Conservation (phyloP, 192 early-diverging fungal genomes). For the Allomyces javanicus region DNA sequence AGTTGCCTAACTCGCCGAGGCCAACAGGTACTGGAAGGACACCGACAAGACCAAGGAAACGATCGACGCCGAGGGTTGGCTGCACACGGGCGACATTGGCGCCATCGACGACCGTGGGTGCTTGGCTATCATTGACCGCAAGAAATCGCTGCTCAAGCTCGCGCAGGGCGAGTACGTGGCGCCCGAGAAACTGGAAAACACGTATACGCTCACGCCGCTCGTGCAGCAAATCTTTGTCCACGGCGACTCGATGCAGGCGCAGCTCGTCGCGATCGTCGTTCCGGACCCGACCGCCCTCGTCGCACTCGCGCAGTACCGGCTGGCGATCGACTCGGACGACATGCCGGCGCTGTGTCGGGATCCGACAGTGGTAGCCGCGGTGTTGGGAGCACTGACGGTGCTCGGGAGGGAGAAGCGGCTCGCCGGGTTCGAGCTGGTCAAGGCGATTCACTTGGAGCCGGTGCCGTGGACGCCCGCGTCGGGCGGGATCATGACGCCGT, state of each 20-base stretch:
- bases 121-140: slow-evolving; percentile 46
- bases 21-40: slow-evolving; percentile 11
- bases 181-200: slow-evolving; percentile 28
- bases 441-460: slow-evolving; percentile 10
- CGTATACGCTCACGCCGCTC: slow-evolving; percentile 6
- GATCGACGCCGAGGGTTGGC: slow-evolving; percentile 9
- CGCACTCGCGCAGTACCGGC: neutral
- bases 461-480: neutral
- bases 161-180: slow-evolving; percentile 25
- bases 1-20: neutral
- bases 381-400: neutral
- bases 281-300: slow-evolving; percentile 2
- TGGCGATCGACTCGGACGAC: neutral
- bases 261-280: slow-evolving; percentile 19
- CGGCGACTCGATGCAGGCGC: slow-evolving; percentile 18
- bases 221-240: slow-evolving; percentile 20
- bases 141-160: slow-evolving; percentile 21
- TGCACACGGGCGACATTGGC: slow-evolving; percentile 14
- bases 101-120: slow-evolving; percentile 8
- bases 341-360: neutral
- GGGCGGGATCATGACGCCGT: slow-evolving; percentile 36
- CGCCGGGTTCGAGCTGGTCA: slow-evolving; percentile 22
- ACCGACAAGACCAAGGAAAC: slow-evolving; percentile 4
- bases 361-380: neutral
- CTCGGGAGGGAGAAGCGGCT: neutral